Conservation (phyloP, 169 alveolate species). For the Besnoitia besnoiti region DNA sequence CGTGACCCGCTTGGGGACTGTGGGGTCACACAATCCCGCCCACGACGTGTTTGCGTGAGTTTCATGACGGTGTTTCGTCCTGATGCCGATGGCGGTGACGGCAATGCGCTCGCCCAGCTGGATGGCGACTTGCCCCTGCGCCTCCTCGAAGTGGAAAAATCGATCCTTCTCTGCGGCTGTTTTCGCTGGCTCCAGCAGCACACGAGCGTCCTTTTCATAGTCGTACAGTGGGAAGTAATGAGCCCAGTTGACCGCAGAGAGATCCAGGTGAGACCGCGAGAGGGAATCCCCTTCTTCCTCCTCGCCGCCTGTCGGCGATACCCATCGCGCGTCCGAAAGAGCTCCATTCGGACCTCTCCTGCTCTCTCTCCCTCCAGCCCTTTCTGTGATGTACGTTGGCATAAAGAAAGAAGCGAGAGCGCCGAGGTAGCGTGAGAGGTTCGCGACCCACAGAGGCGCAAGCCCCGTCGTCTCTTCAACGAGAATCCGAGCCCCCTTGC, state of each 20-base stretch:
- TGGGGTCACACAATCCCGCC: neutral
- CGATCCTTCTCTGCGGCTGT: neutral
- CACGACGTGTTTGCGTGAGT: neutral
- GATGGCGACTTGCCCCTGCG: conserved; percentile 2
- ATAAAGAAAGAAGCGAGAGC: neutral
- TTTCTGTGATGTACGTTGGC: neutral
- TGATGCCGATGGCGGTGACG: neutral
- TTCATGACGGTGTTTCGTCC: neutral
- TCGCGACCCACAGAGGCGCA: neutral
- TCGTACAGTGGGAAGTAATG: conserved; percentile 20
- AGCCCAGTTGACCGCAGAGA: neutral
- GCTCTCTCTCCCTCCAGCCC: neutral
- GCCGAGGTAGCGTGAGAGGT: neutral
- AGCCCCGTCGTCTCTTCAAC: neutral
- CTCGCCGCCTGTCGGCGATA: neutral
- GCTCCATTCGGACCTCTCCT: neutral
- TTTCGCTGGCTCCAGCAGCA: neutral
- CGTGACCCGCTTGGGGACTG: neutral
- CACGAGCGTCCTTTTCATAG: neutral
- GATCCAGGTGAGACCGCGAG: neutral
- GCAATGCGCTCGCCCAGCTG: neutral
- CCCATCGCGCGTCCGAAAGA: neutral
- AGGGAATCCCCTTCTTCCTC: neutral
- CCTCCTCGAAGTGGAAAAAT: neutral
- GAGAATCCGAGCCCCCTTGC: neutral